phyloP scores from a whole-genome alignment of 495 filamentous ascomycete species.

The Xylaria telfairii region DNA sequence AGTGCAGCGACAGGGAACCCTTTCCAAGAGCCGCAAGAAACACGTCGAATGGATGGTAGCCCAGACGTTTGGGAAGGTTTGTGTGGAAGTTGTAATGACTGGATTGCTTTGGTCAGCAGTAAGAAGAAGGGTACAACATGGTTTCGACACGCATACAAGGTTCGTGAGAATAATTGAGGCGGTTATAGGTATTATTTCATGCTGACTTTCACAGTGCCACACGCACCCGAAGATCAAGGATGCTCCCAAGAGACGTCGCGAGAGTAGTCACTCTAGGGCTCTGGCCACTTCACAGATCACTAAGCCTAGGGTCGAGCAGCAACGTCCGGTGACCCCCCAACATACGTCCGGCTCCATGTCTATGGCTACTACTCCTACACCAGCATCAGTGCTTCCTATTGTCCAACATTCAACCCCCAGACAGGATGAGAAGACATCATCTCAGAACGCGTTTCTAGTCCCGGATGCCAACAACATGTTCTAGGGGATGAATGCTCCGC shows the following conservation, averaged over 20 bases:
- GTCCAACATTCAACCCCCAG: constrained; percentile 17
- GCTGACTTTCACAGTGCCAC: constrained; percentile 63
- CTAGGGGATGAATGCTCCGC: constrained; percentile 5
- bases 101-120: constrained; percentile 78
- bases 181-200: not conserved
- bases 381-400: constrained; percentile 31
- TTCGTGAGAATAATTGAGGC: constrained; percentile 42
- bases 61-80: constrained; percentile 82
- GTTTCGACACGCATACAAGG: constrained; percentile 86
- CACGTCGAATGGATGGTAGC: constrained; percentile 76
- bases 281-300: constrained; percentile 42
- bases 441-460: constrained; percentile 16
- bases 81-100: constrained; percentile 77
- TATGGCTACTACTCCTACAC: constrained; percentile 44
- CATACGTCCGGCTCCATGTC: constrained; percentile 47
- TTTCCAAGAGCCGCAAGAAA: constrained; percentile 75
- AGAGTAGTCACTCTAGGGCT: constrained; percentile 60
- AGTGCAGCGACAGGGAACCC: constrained; percentile 75
- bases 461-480: constrained; percentile 26
- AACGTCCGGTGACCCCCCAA: constrained; percentile 46
- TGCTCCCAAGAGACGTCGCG: constrained; percentile 71
- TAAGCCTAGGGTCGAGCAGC: constrained; percentile 47
- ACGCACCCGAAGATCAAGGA: constrained; percentile 77
- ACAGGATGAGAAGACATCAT: not conserved
- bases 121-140: constrained; percentile 88